Conservation (phyloP, 2,329 filamentous ascomycete species). For the Pseudocercospora fuligena region DNA sequence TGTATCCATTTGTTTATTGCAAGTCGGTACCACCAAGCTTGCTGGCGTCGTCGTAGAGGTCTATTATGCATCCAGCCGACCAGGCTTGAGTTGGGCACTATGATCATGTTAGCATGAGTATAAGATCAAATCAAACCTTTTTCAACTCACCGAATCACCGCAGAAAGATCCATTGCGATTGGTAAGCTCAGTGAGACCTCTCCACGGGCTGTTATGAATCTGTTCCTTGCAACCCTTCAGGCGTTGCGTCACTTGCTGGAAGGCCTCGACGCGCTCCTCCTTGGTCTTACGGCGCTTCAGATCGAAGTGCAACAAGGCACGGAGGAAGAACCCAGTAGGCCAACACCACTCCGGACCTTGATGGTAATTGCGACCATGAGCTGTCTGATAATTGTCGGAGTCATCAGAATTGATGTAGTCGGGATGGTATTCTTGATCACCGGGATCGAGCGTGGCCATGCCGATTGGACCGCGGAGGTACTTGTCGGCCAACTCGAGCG, state of each 20-base stretch:
- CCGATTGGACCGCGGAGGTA: slow-evolving; percentile 83
- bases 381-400: slow-evolving; percentile 84
- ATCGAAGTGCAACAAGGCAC: slow-evolving; percentile 90
- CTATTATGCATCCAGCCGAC: slow-evolving; percentile 92
- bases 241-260: slow-evolving; percentile 89
- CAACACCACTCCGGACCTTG: slow-evolving; percentile 98
- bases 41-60: slow-evolving; percentile 89
- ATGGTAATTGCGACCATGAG: slow-evolving; percentile 96
- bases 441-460: slow-evolving; percentile 93
- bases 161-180: slow-evolving; percentile 87
- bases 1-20: background rate
- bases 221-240: slow-evolving; percentile 83
- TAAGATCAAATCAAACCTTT: slow-evolving; percentile 17
- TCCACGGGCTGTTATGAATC: slow-evolving; percentile 81
- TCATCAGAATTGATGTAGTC: slow-evolving; percentile 97
- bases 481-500: slow-evolving; percentile 79
- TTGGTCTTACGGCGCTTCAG: slow-evolving; percentile 69
- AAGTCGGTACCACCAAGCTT: slow-evolving; percentile 22
- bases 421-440: slow-evolving; percentile 89
- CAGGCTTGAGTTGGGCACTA: slow-evolving; percentile 94
- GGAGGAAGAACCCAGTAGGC: slow-evolving; percentile 94
- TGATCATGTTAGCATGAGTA: slow-evolving; percentile 40
- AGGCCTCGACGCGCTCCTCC: slow-evolving; percentile 79
- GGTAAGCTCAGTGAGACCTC: slow-evolving; percentile 88
- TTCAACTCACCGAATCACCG: slow-evolving; percentile 75